phyloP scores from a whole-genome alignment of 2,329 filamentous ascomycete species.

The Pestalotiopsis sp. region DNA sequence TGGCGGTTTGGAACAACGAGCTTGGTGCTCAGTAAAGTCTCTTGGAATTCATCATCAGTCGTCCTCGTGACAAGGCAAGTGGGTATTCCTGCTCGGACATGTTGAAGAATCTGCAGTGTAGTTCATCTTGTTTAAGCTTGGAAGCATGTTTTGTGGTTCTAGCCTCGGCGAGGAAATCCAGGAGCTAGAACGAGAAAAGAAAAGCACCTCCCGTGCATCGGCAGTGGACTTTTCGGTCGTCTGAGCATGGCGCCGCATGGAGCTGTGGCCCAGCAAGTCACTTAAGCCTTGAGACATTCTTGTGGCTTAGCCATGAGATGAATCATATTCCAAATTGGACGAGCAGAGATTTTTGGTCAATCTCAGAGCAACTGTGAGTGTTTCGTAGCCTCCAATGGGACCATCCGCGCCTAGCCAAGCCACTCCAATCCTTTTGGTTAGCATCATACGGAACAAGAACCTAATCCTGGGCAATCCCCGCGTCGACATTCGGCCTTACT shows the following conservation, averaged over 20 bases:
- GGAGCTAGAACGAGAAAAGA: not conserved
- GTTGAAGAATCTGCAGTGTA: not conserved
- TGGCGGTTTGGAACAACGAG: not conserved
- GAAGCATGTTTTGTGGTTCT: not conserved
- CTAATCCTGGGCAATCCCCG: conserved; percentile 8
- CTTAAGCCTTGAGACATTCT: not conserved
- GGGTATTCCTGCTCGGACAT: not conserved
- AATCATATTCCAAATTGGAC: not conserved
- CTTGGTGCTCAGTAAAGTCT: not conserved
- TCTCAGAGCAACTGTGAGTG: not conserved
- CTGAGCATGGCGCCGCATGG: not conserved
- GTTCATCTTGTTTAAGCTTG: not conserved
- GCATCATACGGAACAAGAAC: conserved; percentile 1
- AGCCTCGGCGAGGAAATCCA: not conserved
- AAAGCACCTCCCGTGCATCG: not conserved
- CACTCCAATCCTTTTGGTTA: not conserved
- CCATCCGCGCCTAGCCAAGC: conserved; percentile 10
- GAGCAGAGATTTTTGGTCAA: not conserved
- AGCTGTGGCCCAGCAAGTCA: not conserved
- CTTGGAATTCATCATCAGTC: not conserved
- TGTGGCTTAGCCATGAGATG: not conserved
- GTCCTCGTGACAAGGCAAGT: not conserved
- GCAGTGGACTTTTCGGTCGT: not conserved
- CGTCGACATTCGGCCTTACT: conserved; percentile 8
- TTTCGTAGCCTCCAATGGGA: conserved; percentile 5